Percentiles rank a stretch among this genome's conserved stretches.
phyloP scores from a whole-genome alignment of 768 basidiomycete species.

The Russula emetica region DNA sequence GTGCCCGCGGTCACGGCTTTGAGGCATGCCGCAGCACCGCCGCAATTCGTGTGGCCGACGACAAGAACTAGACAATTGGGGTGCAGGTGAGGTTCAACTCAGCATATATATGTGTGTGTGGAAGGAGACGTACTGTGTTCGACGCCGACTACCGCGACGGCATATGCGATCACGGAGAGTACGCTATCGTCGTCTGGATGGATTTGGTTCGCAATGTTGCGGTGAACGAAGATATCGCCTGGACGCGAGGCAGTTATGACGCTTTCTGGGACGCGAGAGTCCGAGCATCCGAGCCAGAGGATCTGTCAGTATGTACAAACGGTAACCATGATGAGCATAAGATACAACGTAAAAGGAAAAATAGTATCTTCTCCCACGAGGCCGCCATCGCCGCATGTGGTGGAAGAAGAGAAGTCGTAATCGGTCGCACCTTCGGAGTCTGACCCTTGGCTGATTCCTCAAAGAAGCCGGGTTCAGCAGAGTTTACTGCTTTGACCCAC shows the following conservation, averaged over 20 bases:
- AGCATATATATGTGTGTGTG: neutral
- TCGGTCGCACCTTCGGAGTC: constrained; percentile 48
- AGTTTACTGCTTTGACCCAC: constrained; percentile 63
- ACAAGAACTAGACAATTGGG: constrained; percentile 58
- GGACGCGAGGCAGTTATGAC: constrained; percentile 65
- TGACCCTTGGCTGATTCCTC: constrained; percentile 57
- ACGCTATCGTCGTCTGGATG: constrained; percentile 66
- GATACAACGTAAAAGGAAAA: neutral
- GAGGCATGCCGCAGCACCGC: constrained; percentile 62
- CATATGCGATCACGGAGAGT: constrained; percentile 69
- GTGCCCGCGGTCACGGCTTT: constrained; percentile 38
- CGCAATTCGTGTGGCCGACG: constrained; percentile 81
- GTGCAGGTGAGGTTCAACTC: neutral
- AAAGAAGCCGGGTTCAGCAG: constrained; percentile 62
- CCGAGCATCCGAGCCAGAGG: constrained; percentile 79
- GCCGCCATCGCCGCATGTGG: constrained; percentile 9
- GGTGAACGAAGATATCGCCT: constrained; percentile 77
- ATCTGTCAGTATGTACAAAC: constrained; percentile 39
- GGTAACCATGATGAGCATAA: neutral
- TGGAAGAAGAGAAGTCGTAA: constrained; percentile 22
- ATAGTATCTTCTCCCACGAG: neutral
- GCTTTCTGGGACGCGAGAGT: constrained; percentile 81
- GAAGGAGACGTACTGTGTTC: constrained; percentile 59
- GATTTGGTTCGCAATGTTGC: constrained; percentile 89
- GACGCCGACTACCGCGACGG: constrained; percentile 63